phyloP scores from a whole-genome alignment of 2,329 filamentous ascomycete species.

The Juglanconis oblonga region DNA sequence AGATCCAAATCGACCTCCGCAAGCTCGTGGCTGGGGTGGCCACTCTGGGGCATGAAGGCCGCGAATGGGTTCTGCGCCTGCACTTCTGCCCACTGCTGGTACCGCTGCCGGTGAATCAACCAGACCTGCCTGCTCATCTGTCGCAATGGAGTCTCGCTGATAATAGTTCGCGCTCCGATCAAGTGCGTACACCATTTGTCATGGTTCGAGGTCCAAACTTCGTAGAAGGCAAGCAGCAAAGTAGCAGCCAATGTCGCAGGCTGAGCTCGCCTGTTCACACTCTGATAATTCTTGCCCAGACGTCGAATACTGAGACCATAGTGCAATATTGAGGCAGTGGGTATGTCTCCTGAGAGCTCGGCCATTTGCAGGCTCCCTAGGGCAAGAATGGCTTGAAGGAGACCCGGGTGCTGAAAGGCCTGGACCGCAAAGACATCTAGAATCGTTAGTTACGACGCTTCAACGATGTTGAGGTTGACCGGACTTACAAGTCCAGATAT shows the following conservation, averaged over 20 bases:
- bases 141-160: conserved; percentile 77
- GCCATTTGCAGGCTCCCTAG: conserved; percentile 85
- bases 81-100: conserved; percentile 19
- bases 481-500: conserved; percentile 60
- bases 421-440: conserved; percentile 77
- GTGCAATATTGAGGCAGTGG: conserved; percentile 82
- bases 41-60: conserved; percentile 23
- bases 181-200: conserved; percentile 94
- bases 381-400: conserved; percentile 88
- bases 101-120: conserved; percentile 48
- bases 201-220: conserved; percentile 92
- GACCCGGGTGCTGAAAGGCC: conserved; percentile 77
- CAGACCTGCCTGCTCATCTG: conserved; percentile 71
- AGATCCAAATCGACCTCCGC: conserved; percentile 41
- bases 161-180: conserved; percentile 75
- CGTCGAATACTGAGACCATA: conserved; percentile 83
- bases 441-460: conserved; percentile 24
- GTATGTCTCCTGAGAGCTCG: conserved; percentile 69
- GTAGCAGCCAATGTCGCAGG: conserved; percentile 85
- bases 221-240: conserved; percentile 83
- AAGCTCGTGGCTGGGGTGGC: conserved; percentile 28
- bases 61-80: conserved; percentile 20
- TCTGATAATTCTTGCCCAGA: conserved; percentile 71
- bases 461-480: not conserved
- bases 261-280: conserved; percentile 65